Evolutionary conservation across 768 basidiomycete genomes (phyloP), one percentile per base, ranked within the genome.

Genomic region (Lentinula sp.): DNA sequence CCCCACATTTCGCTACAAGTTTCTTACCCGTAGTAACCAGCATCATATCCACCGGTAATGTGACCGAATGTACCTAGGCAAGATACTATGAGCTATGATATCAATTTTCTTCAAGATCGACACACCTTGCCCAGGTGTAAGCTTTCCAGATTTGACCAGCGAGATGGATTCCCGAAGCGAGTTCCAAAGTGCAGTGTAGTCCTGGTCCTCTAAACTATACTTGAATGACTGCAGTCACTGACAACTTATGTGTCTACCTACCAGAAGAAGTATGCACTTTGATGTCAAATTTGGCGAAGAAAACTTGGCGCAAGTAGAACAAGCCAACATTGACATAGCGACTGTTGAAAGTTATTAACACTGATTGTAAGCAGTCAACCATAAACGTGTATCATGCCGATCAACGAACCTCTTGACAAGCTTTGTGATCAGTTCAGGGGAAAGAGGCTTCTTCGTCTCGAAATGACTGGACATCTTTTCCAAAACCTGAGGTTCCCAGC

Each of bases 101-200:
- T 33, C 2, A 13, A 23, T 13, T 6, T 32, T 18, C 16, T 9
- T 18, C n/a, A 43, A 33, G 48, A 28, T 61, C 15, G 18, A 41
- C 54, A 9, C 66, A 64, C 81, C 84, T 69, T 93, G 92, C 1
- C 91, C 93, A 33, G 89, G 85, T 42, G 76, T 77, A 16, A 77
- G 75, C 63, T 82, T 82, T 16, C 73, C 80, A 16, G 80, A 80
- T 67, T 87, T 85, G 5, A 93, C 85, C 12, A 91, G 76, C 0
- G 88, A 89, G 42, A 92, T 80, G 57, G 78, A 69, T 68, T 92
- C 83, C 18, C 91, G 79, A 56, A 94, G 73, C 12, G 79, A 77
- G 66, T 86, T 90, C 92, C 92, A 95, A 13, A 94, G 76, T 57
- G 76, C 72, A n/a, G 90, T 93, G 69, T 88, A 89, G 65, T 94